Base-by-base conservation (phyloP, 2,329 filamentous ascomycete genomes). In the Penicillium sp. region DNA sequence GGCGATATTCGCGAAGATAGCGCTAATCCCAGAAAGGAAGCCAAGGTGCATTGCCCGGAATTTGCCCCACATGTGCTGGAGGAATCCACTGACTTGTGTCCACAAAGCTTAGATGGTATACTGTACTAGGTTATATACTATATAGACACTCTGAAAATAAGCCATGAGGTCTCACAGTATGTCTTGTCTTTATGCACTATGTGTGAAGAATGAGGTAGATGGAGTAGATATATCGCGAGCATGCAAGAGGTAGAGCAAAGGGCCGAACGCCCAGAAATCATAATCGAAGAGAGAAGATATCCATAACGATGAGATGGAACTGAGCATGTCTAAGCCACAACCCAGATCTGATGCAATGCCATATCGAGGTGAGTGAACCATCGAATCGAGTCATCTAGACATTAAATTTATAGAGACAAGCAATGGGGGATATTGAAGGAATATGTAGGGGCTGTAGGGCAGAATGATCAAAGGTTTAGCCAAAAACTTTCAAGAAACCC, bases 401-500 rank as follows among this genome's bases (percentile, higher is more conserved):
- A 55, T 63, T 34, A 55, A 54, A 54, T 55, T 53, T 48, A 39
- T 20, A 43, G 31, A 54, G 22, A 47, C 53, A 42, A 41, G 35
- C 8, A 34, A 31, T 4, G 5, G 12, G 5, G 12, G 42, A 28
- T 22, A 22, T 5, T 28, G 12, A 14, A 8, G 43, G 43, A 15
- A 47, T 47, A 31, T 31, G 12, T 55, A 37, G 38, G 28, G 49
- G 38, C 28, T 62, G 57, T 57, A 39, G 57, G 17, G 50, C 8
- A 42, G 43, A 31, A 35, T 34, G 41, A 50, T 55, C 58, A 52
- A 58, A 50, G 50, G 51, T 61, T 68, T 63, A 75, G 37, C 88
- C 89, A 82, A 97, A 97, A 51, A 92, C 76, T 79, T 90, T 96
- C 69, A 98, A 83, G 75, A 99, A 97, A 0, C 89, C 90, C 89